Evolutionary conservation across 2,329 filamentous ascomycete genomes (phyloP), one percentile per base, ranked within the genome.

Genomic region (Fusarium sp.): DNA sequence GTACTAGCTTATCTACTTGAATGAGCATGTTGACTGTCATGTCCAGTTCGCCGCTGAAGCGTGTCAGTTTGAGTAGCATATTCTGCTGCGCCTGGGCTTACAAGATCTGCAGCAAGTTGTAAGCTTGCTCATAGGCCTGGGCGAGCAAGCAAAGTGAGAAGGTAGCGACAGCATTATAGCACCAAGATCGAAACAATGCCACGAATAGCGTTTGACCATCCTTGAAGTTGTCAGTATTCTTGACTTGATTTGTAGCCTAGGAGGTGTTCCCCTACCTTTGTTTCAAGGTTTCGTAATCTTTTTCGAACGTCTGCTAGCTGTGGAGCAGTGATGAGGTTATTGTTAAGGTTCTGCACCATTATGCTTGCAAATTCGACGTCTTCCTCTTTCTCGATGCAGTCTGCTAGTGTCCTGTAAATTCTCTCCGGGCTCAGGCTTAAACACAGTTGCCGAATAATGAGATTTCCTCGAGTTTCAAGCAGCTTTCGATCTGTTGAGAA

Each of bases 1-100:
- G 96, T 18, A 99, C 96, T 22, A 99, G 88, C 82, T 99, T 99
- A 82, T 99, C 96, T 75, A 99, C 98, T 81, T 99, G 97, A 47
- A 99, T 99, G 61, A 99, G 89, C 83, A 98, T 97, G 77, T 97
- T 97, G 76, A 99, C 96, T 0, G 95, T 98, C 94, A 99, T 98
- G 81, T 99, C 96, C 54, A 99, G 87, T 78, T 99, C 96, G 67
- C 94, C 96, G 82, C 94, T 97, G n/a, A 20, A 39, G 36, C 8
- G n/a, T 18, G 38, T 45, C 58, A 71, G 61, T 35, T 56, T 11
- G 35, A 28, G 42, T 33, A 41, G 2, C 16, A 36, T 28, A 14
- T 13, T 35, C 51, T 22, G 7, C 18, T 24, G 7, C 15, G 11
- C 10, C 8, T 33, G 36, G 22, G 62, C 91, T 78, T 81, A 97